Evolutionary conservation across 306 rosid species (phyloP), one percentile per base, ranked within the genome.

Genomic region (Amphicarpaea edgeworthii): DNA sequence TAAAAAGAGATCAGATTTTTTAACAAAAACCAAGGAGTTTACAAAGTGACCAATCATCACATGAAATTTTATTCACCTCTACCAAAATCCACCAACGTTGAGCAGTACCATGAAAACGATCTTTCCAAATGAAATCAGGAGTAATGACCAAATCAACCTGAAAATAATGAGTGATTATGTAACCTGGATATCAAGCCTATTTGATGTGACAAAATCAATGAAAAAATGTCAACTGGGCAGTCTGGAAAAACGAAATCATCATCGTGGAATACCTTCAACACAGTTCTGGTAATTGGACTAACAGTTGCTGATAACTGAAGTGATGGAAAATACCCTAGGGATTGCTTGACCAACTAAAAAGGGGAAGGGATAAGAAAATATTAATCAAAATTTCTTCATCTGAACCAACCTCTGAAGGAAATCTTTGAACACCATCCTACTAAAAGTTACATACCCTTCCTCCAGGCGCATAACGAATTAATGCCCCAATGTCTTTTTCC

Each of bases 271-370:
- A 91, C 98, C 98, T 94, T 94, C 69, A 94, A 79, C 49, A 94
- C 98, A 79, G 98, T 94, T 86, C 97, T 92, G 68, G 98, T 94
- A 77, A 94, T 92, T 63, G 98, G 98, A 86, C 98, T 94, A 43
- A 94, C 88, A 65, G 92, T 92, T 81, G 97, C 98, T 50, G 95
- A 86, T 80, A 94, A 77, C 81, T 94, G 96, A 85, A 94, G 88
- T 73, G 89, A 90, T 20, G 98, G 98, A 78, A 94, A 94, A 81
- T 86, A 84, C 65, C 98, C 96, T 37, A 94, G 85, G 83, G 64
- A 75, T 89, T 94, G 95, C 89, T 86, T 94, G 61, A 94, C 90
- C 88, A 87, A 37, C 98, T 94, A 28, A 12, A 63, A 75, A 78
- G 20, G 64, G 77, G 38, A 49, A 79, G 3, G 19, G 41, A 61